phyloP scores from a whole-genome alignment of 306 rosid genomes.

The Prunus fruticosa region DNA sequence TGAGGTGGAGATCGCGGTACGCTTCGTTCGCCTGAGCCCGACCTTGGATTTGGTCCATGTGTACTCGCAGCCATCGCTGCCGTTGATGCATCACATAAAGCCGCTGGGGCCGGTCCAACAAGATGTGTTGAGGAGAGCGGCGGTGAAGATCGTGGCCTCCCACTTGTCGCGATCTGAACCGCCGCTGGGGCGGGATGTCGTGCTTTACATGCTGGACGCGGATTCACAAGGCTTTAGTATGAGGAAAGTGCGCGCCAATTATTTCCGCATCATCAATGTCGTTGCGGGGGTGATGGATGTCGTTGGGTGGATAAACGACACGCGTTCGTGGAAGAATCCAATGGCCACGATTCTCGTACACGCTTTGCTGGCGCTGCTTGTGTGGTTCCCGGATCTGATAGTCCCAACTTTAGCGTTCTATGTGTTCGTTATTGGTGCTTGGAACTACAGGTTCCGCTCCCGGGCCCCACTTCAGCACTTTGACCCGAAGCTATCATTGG shows the following conservation, averaged over 20 bases:
- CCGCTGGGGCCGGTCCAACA: conserved; percentile 74
- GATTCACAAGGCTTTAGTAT: conserved; percentile 74
- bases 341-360: conserved; percentile 70
- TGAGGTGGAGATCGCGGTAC: conserved; percentile 69
- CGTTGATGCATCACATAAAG: conserved; percentile 79
- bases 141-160: conserved; percentile 59
- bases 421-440: conserved; percentile 54
- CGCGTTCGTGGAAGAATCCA: conserved; percentile 81
- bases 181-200: conserved; percentile 58
- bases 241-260: conserved; percentile 74
- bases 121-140: conserved; percentile 52
- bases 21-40: conserved; percentile 49
- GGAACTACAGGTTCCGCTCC: conserved; percentile 71
- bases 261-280: conserved; percentile 62
- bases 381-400: conserved; percentile 88
- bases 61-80: conserved; percentile 67
- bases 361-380: conserved; percentile 56
- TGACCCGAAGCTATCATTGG: conserved; percentile 61
- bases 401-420: conserved; percentile 61
- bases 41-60: conserved; percentile 67
- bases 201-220: conserved; percentile 66
- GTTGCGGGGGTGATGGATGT: conserved; percentile 50
- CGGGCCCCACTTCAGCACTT: conserved; percentile 53
- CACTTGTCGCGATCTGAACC: conserved; percentile 78
- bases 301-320: conserved; percentile 64